A percentile compares a stretch with the other conserved stretches of the same genome.
These are phyloP conservation scores for Fusarium gaditjirri DNA, from an alignment of 2,329 filamentous ascomycete genomes.

Conservation along the genomic window DNA sequence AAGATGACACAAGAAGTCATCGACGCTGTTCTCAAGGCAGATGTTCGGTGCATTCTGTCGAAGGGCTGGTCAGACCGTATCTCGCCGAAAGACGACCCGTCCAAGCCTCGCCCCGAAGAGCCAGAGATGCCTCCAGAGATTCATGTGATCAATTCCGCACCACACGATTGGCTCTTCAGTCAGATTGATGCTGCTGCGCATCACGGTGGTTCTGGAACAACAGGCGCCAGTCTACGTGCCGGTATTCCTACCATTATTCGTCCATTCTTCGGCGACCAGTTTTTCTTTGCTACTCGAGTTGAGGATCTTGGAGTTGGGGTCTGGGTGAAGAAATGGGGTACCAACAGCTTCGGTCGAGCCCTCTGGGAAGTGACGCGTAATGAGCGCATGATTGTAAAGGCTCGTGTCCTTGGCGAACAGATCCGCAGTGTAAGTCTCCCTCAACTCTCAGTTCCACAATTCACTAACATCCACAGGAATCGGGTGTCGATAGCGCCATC, in stretches of 20 bases:
- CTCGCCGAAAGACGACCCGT: conserved; percentile 58
- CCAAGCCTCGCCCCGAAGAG: conserved; percentile 66
- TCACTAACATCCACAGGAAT: conserved; percentile 69
- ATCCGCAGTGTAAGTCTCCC: conserved; percentile 78
- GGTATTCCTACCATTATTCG: conserved; percentile 94
- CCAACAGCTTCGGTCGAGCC: conserved; percentile 84
- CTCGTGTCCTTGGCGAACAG: conserved; percentile 81
- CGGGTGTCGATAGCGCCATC: conserved; percentile 89
- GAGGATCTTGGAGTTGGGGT: conserved; percentile 95
- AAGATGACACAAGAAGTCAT: conserved; percentile 94
- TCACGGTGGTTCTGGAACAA: conserved; percentile 94
- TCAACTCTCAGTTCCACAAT: neutral
- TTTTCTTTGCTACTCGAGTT: conserved; percentile 90
- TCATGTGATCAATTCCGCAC: conserved; percentile 86
- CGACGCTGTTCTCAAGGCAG: conserved; percentile 88
- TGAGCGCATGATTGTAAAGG: conserved; percentile 91
- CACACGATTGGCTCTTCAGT: conserved; percentile 95
- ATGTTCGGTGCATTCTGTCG: conserved; percentile 92
- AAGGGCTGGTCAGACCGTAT: conserved; percentile 95
- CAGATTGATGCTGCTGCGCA: conserved; percentile 96
- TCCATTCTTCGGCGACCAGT: conserved; percentile 98
- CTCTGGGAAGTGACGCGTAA: conserved; percentile 93
- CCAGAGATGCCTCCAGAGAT: conserved; percentile 81
- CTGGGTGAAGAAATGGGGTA: conserved; percentile 87
- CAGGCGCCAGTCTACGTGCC: conserved; percentile 89